Base-by-base conservation (phyloP, 345 rosid genomes). In the Anastatica hierochuntica region DNA sequence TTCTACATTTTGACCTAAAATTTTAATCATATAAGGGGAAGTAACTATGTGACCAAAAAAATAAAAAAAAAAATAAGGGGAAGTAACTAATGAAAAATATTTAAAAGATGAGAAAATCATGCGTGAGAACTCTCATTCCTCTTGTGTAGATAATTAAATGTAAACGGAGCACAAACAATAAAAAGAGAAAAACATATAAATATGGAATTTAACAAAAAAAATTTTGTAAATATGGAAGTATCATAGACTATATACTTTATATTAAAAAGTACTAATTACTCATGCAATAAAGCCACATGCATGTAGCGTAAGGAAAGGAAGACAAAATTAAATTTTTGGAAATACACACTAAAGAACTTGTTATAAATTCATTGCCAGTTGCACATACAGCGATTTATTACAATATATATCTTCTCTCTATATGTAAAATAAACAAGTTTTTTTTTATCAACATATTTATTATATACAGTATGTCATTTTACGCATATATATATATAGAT, bases 221-320 rank as follows among this genome's bases (percentile, higher is more conserved):
- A 61, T 24, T 27, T 1, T 1, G 7, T 3, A 7, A 4, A 27
- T 27, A 4, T 8, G 4, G 31, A 27, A 27, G 49, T 14, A 58
- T 49, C 31, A 24, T 38, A 24, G 0, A 37, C n/a, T n/a, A 41
- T 45, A 21, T 40, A 17, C 48, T 29, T n/a, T n/a, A n/a, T n/a
- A n/a, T 21, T 38, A 9, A n/a, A 10, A 16, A 43, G 24, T 15
- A 49, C 40, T 14, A 45, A 59, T 38, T 52, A 67, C 56, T 60
- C 72, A 67, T 67, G 72, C 72, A 67, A 67, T 67, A 67, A 67
- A 60, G 72, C 66, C 72, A 67, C 72, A 67, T 67, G 72, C 62
- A 67, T 46, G 46, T 67, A 67, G 72, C 72, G 72, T 53, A 67
- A 60, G 72, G 56, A 48, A 60, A 53, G 66, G 72, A 67, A 60